These are phyloP conservation scores for Grosmannia serpens DNA, from an alignment of 2,329 filamentous ascomycete species.

Conservation along the genomic window DNA sequence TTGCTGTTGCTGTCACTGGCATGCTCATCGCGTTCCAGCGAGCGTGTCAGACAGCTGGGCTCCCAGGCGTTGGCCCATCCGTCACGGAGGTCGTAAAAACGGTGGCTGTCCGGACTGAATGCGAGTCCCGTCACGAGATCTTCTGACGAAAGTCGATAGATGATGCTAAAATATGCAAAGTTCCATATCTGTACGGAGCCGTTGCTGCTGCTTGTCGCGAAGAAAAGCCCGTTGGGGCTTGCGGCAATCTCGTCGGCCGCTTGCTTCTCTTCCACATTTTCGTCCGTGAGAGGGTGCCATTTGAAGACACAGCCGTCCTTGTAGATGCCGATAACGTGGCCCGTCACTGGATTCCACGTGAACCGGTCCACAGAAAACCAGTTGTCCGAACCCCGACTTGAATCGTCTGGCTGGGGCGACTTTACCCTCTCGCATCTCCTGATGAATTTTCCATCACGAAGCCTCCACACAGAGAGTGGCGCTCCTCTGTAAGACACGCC, in stretches of 20 bases:
- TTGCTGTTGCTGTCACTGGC: neutral
- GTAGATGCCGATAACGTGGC: conserved; percentile 1
- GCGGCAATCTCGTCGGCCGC: neutral
- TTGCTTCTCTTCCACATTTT: neutral
- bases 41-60: neutral
- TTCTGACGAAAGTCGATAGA: neutral
- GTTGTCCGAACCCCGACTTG: neutral
- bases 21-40: neutral
- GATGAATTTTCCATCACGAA: neutral
- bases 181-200: neutral
- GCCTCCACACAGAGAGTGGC: neutral
- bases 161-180: neutral
- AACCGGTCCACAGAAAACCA: neutral
- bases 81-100: neutral
- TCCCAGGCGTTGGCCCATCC: neutral
- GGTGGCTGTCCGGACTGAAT: neutral
- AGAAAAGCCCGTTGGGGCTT: neutral
- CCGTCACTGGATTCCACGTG: neutral
- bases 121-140: neutral
- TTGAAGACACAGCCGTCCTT: neutral
- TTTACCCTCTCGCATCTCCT: neutral
- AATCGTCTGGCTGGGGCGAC: no score
- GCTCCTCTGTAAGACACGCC: neutral
- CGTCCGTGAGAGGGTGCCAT: neutral
- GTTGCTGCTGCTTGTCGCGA: neutral